These are phyloP conservation scores for Ustilaginoidea virens DNA, from an alignment of 2,329 filamentous ascomycete species.

Conservation along the genomic window DNA sequence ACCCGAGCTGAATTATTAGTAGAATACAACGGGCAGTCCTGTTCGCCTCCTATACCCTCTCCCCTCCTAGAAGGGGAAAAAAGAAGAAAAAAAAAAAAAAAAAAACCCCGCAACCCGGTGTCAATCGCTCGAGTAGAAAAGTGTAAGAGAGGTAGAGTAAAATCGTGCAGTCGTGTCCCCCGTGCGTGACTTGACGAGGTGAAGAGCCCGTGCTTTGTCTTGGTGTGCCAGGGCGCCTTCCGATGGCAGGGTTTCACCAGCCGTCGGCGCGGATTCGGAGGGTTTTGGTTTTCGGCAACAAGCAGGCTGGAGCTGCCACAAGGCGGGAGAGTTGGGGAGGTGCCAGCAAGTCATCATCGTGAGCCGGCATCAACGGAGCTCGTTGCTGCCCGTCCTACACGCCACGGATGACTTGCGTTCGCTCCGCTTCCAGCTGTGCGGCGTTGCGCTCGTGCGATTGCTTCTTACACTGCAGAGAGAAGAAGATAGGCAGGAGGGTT, in stretches of 20 bases:
- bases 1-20: constrained; percentile 3
- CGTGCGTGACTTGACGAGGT: no score
- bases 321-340: background rate
- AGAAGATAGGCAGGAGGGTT: constrained; percentile 2
- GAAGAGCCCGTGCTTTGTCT: no score
- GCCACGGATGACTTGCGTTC: constrained; percentile 86
- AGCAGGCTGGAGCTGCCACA: background rate
- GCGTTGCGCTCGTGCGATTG: constrained; percentile 91
- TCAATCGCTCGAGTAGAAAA: background rate
- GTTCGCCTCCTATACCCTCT: no score
- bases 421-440: constrained; percentile 79
- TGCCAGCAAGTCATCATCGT: constrained; percentile 1
- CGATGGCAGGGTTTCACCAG: no score
- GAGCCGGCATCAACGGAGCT: no score
- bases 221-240: no score
- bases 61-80: constrained; percentile 1
- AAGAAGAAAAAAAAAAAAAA: background rate
- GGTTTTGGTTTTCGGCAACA: no score
- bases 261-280: no score
- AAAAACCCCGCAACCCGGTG: no score
- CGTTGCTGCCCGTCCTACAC: constrained; percentile 39
- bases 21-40: constrained; percentile 10
- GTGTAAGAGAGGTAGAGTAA: constrained; percentile 2
- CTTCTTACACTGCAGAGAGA: constrained; percentile 64
- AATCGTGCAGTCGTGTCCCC: background rate